Base-by-base conservation (phyloP, 208 protist species). In the Cochliopodium minus region DNA sequence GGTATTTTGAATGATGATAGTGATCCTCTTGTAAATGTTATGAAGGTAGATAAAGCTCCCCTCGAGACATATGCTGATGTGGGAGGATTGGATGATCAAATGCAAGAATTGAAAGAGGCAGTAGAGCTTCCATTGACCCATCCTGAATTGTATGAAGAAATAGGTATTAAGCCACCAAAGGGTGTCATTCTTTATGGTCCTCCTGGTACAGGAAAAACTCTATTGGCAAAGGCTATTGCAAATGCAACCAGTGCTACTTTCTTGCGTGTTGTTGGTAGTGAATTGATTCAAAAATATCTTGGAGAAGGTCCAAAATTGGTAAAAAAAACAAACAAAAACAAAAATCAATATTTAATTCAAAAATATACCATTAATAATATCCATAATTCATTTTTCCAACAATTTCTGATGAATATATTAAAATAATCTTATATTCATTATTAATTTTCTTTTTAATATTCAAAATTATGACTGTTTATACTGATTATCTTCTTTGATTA, bases 241-340 rank as follows among this genome's bases (percentile, higher is more conserved):
- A 95, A 98, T 64, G 85, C 95, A 58, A 99, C 95, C 0, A 94
- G 87, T 30, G 94, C 94, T 9, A 99, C 95, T 25, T 99, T 99
- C 70, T 70, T 99, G 28, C 79, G 95, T 49, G 88, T 99, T 13
- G 92, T 98, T 13, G 97, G 96, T 11, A 98, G 93, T 10, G 95
- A 99, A 76, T 63, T 99, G 6, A 98, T 99, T 70, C 95, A 99
- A 72, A 99, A 98, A 72, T 99, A 99, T 75, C 74, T 97, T 13
- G 97, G 97, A 55, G 96, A 99, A 46, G 96, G 96, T 20, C 94
- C 97, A 22, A 99, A 99, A 77, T 76, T 99, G 10, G 92, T 98
- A n/a, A n/a, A n/a, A n/a, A n/a, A n/a, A n/a, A n/a, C n/a, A n/a
- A n/a, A n/a, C n/a, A n/a, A n/a, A n/a, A n/a, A n/a, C n/a, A n/a